Percentiles rank a stretch among this genome's conserved stretches.
Evolutionary conservation across 768 basidiomycete species (phyloP).

Genomic region (Boletus sensibilis): DNA sequence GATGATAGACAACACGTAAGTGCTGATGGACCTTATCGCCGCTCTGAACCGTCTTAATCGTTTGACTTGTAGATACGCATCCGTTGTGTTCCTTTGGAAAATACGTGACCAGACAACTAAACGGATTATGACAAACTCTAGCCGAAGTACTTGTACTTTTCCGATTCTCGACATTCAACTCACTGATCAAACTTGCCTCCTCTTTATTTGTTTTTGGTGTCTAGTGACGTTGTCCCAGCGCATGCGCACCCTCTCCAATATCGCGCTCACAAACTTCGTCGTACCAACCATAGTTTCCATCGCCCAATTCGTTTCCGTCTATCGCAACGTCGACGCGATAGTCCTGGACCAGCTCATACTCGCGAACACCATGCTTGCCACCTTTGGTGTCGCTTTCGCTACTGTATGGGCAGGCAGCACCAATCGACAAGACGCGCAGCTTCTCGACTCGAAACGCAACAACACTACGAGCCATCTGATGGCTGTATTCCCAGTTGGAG

Average conservation of each 20-base stretch:
- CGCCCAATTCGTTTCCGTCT: constrained; percentile 8
- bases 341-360: constrained; percentile 4
- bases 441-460: neutral
- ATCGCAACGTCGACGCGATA: neutral
- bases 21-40: neutral
- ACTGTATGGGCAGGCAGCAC: constrained; percentile 5
- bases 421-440: neutral
- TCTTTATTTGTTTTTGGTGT: neutral
- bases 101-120: neutral
- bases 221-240: constrained; percentile 5
- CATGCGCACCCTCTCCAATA: constrained; percentile 22
- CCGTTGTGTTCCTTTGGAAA: constrained; percentile 12
- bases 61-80: constrained; percentile 6
- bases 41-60: neutral
- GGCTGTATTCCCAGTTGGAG: too few relatives aligned
- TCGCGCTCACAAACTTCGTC: constrained; percentile 29
- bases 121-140: neutral
- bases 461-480: neutral
- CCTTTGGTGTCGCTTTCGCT: constrained; percentile 12
- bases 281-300: constrained; percentile 20
- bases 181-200: neutral
- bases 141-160: neutral
- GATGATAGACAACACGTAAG: constrained; percentile 30
- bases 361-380: constrained; percentile 7
- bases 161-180: neutral